A percentile compares a stretch with the other conserved stretches of the same genome.
Evolutionary conservation across 768 basidiomycete genomes (phyloP).

Genomic region (Naganishia friedmannii): DNA sequence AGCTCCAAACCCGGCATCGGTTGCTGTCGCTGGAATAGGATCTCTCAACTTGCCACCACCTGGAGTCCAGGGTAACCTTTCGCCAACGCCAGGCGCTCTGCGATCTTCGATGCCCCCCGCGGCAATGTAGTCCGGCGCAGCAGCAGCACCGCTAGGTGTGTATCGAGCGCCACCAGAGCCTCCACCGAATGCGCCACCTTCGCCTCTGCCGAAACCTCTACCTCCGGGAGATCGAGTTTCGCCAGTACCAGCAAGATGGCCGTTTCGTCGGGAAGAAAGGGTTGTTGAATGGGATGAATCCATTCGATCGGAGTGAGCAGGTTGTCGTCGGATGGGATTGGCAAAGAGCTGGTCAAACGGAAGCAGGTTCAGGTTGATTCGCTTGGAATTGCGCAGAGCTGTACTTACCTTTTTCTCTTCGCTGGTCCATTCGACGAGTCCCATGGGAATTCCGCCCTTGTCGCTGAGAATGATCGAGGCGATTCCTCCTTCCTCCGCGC

Average conservation of each 20-base stretch:
- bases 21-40: conserved; percentile 7
- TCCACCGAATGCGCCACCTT: conserved; percentile 47
- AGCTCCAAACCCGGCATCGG: conserved; percentile 5
- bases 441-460: conserved; percentile 66
- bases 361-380: background rate
- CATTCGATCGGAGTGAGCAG: conserved; percentile 79
- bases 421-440: conserved; percentile 74
- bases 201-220: conserved; percentile 48
- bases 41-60: conserved; percentile 1
- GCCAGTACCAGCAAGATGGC: conserved; percentile 47
- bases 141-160: conserved; percentile 38
- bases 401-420: conserved; percentile 78
- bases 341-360: conserved; percentile 64
- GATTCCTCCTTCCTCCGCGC: conserved; percentile 35
- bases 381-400: background rate
- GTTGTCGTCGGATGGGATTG: conserved; percentile 66
- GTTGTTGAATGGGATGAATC: conserved; percentile 64
- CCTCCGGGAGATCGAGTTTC: conserved; percentile 10
- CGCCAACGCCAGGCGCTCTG: conserved; percentile 6
- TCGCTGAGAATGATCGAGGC: conserved; percentile 66
- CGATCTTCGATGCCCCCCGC: conserved; percentile 38
- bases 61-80: conserved; percentile 20
- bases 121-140: conserved; percentile 32
- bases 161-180: conserved; percentile 34
- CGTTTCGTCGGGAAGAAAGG: conserved; percentile 59